These are phyloP conservation scores for Pseudogymnoascus sp. DNA, from an alignment of 2,329 filamentous ascomycete species.

Conservation along the genomic window DNA sequence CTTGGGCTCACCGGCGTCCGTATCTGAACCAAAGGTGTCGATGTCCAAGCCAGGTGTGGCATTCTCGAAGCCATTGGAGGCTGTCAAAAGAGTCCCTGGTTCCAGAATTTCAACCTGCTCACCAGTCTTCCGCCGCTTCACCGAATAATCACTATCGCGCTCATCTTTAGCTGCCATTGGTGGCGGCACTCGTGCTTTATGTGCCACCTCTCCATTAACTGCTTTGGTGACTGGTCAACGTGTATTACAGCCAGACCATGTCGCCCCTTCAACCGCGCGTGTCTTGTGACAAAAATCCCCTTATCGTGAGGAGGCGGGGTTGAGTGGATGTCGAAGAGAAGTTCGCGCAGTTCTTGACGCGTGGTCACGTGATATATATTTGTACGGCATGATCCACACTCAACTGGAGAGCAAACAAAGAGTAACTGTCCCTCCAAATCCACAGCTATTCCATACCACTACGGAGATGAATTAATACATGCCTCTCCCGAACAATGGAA, in stretches of 20 bases:
- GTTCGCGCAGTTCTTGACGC: constrained; percentile 2
- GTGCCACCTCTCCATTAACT: neutral
- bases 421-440: neutral
- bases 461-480: constrained; percentile 7
- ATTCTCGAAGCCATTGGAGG: neutral
- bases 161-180: neutral
- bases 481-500: neutral
- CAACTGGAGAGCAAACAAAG: neutral
- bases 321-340: neutral
- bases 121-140: constrained; percentile 2
- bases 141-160: neutral
- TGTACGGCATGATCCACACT: neutral
- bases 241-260: neutral
- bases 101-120: neutral
- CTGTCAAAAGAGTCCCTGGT: neutral
- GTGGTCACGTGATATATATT: neutral
- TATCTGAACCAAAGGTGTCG: neutral
- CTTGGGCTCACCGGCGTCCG: neutral
- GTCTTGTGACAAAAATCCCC: neutral
- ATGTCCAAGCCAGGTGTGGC: neutral
- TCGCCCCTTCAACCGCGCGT: neutral
- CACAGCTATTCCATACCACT: neutral
- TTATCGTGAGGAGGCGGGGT: neutral
- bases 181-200: neutral
- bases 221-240: neutral